Base-by-base conservation (phyloP, 257 asterid species). In the Fraxinus excelsior region DNA sequence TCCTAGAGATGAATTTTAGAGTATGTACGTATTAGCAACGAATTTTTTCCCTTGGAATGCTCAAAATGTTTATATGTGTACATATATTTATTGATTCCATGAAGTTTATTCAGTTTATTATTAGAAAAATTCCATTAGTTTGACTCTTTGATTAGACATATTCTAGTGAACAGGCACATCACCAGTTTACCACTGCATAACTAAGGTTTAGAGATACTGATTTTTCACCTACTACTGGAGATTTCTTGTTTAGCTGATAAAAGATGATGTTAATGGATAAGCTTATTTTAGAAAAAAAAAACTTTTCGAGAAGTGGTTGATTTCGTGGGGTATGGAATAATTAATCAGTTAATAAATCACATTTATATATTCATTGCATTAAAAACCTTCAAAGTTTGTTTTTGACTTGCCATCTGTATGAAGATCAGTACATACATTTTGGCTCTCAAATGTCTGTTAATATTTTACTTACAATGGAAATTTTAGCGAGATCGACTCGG, bases 331-430 rank as follows among this genome's bases (percentile, higher is more conserved):
- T 79, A 81, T 88, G 85, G 91, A 88, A 89, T 89, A 81, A 85
- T 86, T 88, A 87, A 81, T 87, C 88, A 80, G 92, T 88, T 91
- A 87, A 89, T 94, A 89, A 91, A 89, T 85, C 94, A 76, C 74
- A 79, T 89, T 83, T 70, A 42, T 78, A 77, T 67, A 76, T 73
- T 67, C 82, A 85, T 70, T 75, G 72, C 75, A 25, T 67, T 73
- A 78, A 73, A 80, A 80, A 76, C 86, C 82, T 82, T 85, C 82
- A 37, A 80, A 70, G 62, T 72, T 79, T 85, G 85, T 75, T 74
- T 88, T 84, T 87, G 91, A 89, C 93, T 85, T 35, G 75, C 82
- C 91, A 84, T 89, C 91, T 88, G 86, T 87, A 88, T 84, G 87
- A 46, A 67, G 44, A 84, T n/a, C n/a, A n/a, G 31, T 69, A 67